Conservation (phyloP, 2,329 filamentous ascomycete species). For the Aspergillus fijiensis region DNA sequence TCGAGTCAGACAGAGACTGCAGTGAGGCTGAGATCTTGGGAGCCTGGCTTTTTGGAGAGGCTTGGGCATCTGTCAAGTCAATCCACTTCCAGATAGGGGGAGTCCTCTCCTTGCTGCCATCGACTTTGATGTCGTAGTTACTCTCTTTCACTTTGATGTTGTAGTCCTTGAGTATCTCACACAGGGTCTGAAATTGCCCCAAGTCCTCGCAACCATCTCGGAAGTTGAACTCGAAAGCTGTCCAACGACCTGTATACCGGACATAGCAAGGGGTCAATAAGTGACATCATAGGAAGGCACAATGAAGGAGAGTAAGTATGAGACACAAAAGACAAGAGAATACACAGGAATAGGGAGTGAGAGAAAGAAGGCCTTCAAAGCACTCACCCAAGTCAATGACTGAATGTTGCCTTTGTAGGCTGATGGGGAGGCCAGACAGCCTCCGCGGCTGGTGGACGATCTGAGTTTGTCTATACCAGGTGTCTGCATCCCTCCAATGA, state of each 20-base stretch:
- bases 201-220: slow-evolving; percentile 28
- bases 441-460: slow-evolving; percentile 51
- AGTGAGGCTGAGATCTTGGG: slow-evolving; percentile 33
- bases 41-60: slow-evolving; percentile 7
- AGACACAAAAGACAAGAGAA: no score
- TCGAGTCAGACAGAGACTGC: slow-evolving; percentile 36
- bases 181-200: slow-evolving; percentile 46
- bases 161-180: slow-evolving; percentile 64
- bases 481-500: slow-evolving; percentile 57
- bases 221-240: slow-evolving; percentile 57
- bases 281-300: not conserved
- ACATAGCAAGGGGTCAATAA: slow-evolving; percentile 3
- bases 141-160: slow-evolving; percentile 60
- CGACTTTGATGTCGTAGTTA: slow-evolving; percentile 44
- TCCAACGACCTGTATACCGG: slow-evolving; percentile 56
- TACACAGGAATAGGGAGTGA: not conserved
- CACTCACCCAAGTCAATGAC: slow-evolving; percentile 60
- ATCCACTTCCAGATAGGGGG: slow-evolving; percentile 43
- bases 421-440: slow-evolving; percentile 40
- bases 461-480: slow-evolving; percentile 65
- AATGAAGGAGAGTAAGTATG: no score
- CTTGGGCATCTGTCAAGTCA: slow-evolving; percentile 30
- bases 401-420: slow-evolving; percentile 50
- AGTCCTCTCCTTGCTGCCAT: slow-evolving; percentile 22
- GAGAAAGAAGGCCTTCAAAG: not conserved